Evolutionary conservation across 2,329 filamentous ascomycete genomes (phyloP).

Genomic region (Pyrenochaeta sp.): DNA sequence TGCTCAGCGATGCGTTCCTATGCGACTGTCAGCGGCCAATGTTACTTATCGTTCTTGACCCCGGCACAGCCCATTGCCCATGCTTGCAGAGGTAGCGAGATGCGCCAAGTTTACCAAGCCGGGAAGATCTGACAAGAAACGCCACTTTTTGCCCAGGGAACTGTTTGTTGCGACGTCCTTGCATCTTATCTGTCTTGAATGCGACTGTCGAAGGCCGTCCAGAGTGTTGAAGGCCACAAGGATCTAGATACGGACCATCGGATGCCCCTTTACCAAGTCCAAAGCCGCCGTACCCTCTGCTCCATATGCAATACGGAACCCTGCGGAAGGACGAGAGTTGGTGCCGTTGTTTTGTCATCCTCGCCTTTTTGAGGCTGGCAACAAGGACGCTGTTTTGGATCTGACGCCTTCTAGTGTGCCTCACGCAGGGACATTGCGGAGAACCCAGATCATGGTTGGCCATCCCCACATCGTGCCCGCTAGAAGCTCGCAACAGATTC

Average conservation of each 20-base stretch:
- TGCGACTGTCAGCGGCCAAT: not conserved
- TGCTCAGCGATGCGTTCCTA: not conserved
- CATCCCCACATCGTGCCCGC: not conserved
- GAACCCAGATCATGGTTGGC: constrained; percentile 19
- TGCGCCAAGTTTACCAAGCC: constrained; percentile 35
- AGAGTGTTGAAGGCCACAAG: not conserved
- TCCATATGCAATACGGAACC: not conserved
- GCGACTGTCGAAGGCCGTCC: not conserved
- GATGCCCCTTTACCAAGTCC: not conserved
- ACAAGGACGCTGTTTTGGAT: not conserved
- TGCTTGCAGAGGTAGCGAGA: constrained; percentile 6
- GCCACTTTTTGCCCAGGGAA: constrained; percentile 22
- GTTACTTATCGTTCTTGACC: not conserved
- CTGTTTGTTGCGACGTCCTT: constrained; percentile 22
- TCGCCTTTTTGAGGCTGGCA: not conserved
- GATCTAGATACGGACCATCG: not conserved
- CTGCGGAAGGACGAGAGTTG: not conserved
- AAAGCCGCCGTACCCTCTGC: not conserved
- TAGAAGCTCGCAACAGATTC: not conserved
- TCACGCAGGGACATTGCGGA: constrained; percentile 31
- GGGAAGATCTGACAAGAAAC: constrained; percentile 26
- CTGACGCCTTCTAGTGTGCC: constrained; percentile 1
- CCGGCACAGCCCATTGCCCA: not conserved
- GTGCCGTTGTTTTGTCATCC: not conserved
- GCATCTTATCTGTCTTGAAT: not conserved